Evolutionary conservation across 2,329 filamentous ascomycete species (phyloP).

Genomic region (Clonostachys rhizophaga): DNA sequence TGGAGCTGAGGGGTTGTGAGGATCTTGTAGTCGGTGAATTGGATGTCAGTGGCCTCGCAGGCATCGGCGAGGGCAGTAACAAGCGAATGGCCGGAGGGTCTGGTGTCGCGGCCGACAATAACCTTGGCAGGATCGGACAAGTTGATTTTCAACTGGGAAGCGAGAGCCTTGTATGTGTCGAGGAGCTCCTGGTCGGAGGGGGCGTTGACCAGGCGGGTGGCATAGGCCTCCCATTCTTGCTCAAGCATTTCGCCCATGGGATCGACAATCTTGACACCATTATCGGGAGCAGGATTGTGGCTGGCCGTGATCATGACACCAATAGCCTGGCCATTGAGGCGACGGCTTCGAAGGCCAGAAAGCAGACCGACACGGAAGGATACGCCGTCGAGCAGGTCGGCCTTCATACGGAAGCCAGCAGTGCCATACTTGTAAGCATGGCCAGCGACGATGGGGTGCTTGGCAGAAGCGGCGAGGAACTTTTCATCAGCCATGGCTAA

Average conservation of each 20-base stretch:
- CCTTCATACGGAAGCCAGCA: constrained; percentile 65
- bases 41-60: constrained; percentile 68
- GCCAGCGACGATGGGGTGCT: constrained; percentile 53
- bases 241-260: constrained; percentile 98
- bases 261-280: constrained; percentile 94
- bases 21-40: constrained; percentile 81
- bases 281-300: constrained; percentile 86
- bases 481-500: constrained; percentile 42
- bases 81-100: constrained; percentile 83
- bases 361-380: constrained; percentile 90
- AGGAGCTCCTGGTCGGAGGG: constrained; percentile 69
- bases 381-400: constrained; percentile 83
- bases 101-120: constrained; percentile 87
- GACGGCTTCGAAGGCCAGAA: constrained; percentile 82
- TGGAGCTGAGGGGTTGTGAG: constrained; percentile 97
- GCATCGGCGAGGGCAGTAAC: constrained; percentile 76
- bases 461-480: constrained; percentile 57
- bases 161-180: constrained; percentile 71
- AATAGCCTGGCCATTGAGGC: constrained; percentile 84
- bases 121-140: constrained; percentile 68
- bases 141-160: constrained; percentile 72
- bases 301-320: constrained; percentile 96
- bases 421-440: constrained; percentile 61
- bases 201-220: constrained; percentile 86
- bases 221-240: constrained; percentile 88